Conservation (phyloP, 129 eudicot genomes). For the Saussurea involucrata region DNA sequence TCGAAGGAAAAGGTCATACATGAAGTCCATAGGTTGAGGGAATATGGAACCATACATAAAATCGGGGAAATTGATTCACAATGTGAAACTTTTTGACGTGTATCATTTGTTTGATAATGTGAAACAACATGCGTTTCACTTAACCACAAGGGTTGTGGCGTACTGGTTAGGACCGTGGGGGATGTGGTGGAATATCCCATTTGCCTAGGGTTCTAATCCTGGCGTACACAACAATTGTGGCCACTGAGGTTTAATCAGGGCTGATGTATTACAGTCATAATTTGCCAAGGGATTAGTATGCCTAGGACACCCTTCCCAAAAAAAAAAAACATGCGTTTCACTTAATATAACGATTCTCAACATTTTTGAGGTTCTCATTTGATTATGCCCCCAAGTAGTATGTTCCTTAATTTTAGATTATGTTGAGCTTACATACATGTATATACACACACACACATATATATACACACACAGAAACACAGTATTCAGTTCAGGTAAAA, state of each 20-base stretch:
- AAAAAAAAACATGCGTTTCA: background rate
- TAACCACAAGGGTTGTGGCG: no score
- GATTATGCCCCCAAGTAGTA: background rate
- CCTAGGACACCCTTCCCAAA: no score
- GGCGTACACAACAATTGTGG: no score
- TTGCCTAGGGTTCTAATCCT: no score
- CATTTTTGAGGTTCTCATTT: background rate
- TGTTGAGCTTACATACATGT: background rate
- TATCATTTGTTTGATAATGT: no score
- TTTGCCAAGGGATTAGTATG: no score
- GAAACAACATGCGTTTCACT: background rate
- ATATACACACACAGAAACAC: background rate
- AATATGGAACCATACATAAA: background rate
- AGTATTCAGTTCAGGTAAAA: background rate
- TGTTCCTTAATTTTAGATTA: background rate
- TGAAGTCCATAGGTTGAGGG: background rate
- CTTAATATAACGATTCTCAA: background rate
- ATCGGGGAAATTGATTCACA: background rate
- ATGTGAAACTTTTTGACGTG: background rate
- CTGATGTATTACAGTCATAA: no score
- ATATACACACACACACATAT: background rate
- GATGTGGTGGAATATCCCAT: no score
- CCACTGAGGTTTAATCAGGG: no score
- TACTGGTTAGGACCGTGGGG: no score
- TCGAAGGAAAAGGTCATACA: background rate